Conservation (phyloP, 345 rosid species). For the Pistacia atlantica region DNA sequence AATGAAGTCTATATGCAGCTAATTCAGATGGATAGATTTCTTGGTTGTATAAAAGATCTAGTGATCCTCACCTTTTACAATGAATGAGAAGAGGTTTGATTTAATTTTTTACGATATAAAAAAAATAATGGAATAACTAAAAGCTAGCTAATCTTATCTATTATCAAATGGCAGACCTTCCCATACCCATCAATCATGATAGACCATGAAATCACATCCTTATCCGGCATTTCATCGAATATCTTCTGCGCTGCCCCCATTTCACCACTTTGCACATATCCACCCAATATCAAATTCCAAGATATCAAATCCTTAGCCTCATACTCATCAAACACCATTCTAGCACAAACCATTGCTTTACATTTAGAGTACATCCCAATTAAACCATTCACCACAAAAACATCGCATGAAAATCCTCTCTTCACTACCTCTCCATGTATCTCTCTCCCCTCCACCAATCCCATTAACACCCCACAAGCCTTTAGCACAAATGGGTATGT, state of each 20-base stretch:
- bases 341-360: constrained; percentile 29
- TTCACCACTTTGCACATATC: constrained; percentile 29
- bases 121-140: no score
- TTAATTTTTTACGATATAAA: no score
- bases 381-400: constrained; percentile 39
- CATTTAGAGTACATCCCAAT: constrained; percentile 46
- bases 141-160: not conserved
- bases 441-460: constrained; percentile 29
- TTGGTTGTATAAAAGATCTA: no score
- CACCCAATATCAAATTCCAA: constrained; percentile 49
- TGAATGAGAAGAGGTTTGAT: no score
- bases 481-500: constrained; percentile 46
- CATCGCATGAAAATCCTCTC: constrained; percentile 32
- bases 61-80: no score
- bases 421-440: constrained; percentile 47
- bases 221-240: constrained; percentile 49
- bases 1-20: not conserved
- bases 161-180: constrained; percentile 28
- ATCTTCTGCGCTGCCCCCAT: constrained; percentile 33
- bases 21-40: no score
- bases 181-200: constrained; percentile 46
- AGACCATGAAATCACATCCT: constrained; percentile 46
- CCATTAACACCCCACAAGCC: constrained; percentile 29
- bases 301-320: constrained; percentile 37
- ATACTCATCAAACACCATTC: constrained; percentile 38